Evolutionary conservation across 2,329 filamentous ascomycete species (phyloP), one percentile per base, ranked within the genome.

Genomic region (Drechslerella coelobrocha): DNA sequence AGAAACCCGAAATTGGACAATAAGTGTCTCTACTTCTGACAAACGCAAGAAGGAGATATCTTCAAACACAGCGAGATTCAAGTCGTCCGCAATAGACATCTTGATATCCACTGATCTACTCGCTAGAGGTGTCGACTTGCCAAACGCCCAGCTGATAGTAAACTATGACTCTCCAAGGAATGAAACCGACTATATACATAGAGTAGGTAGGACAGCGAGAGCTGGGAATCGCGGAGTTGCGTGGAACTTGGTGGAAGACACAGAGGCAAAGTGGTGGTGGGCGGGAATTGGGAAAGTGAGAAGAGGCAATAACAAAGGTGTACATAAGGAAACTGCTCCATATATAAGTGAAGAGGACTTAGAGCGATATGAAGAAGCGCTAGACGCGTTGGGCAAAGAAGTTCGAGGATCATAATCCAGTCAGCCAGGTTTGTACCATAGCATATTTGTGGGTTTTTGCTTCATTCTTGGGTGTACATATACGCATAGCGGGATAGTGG

Each of bases 101-200:
- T 85, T 97, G 45, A 88, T 97, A 48, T 92, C 92, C 0, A 96
- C 94, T 0, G 93, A 97, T 78, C 88, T 95, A n/a, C 91, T 94
- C 0, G 91, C 92, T 1, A 89, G 93, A 73, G 94, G 93, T 76
- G 86, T 97, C 24, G 93, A 97, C 78, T 83, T 96, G 10, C 85
- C 86, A 0, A 84, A 85, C 50, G 84, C 97, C 1, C 50, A 87
- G 88, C 34, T 90, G 96, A 91, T 97, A 50, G 82, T 97, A 79
- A 97, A 96, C 80, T 97, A 97, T 81, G 93, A 97, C 78, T 84
- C 97, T 55, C 93, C 93, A 0, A 84, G 86, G 2, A 92, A 88
- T 76, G 81, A 92, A 31, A 89, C 89, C 4, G 89, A 87, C 23
- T 97, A 97, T 76, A 87, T 97, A 2, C 94, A 97, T 78, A 88